A percentile compares a stretch with the other conserved stretches of the same genome.
Evolutionary conservation across 306 rosid species (phyloP).

Genomic region (Carpinus fangiana): DNA sequence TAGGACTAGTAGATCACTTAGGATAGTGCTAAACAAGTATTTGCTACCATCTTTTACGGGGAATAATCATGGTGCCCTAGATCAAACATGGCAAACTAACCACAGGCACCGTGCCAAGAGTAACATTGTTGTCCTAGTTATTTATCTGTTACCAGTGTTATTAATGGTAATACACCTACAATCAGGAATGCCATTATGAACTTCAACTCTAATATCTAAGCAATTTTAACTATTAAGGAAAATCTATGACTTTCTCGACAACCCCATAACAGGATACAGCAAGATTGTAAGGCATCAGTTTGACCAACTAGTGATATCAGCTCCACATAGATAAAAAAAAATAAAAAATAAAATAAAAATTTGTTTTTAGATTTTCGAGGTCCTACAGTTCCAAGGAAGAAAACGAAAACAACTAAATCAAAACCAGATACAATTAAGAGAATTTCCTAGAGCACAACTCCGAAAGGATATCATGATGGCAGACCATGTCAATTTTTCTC

Average conservation of each 20-base stretch:
- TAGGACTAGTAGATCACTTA: background rate
- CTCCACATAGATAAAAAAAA: background rate
- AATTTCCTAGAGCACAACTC: background rate
- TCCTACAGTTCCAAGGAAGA: background rate
- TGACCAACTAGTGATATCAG: background rate
- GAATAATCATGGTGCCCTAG: slow-evolving; percentile 11
- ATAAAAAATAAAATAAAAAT: background rate
- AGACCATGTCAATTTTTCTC: background rate
- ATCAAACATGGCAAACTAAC: slow-evolving; percentile 11
- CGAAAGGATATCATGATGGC: background rate
- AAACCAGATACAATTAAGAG: background rate
- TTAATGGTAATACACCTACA: background rate
- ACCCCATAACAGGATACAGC: background rate
- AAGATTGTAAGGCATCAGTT: background rate
- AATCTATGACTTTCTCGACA: background rate
- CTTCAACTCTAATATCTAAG: background rate
- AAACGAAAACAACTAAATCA: background rate
- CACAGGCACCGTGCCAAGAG: slow-evolving; percentile 1
- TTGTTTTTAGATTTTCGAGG: background rate
- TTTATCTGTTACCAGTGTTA: background rate
- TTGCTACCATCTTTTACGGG: background rate
- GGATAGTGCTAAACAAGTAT: background rate
- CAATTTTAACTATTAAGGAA: background rate
- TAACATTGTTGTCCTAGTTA: background rate
- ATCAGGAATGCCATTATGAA: background rate